Evolutionary conservation across 1,139 yeast genomes (phyloP).

Genomic region (Geotrichum aggregatum): DNA sequence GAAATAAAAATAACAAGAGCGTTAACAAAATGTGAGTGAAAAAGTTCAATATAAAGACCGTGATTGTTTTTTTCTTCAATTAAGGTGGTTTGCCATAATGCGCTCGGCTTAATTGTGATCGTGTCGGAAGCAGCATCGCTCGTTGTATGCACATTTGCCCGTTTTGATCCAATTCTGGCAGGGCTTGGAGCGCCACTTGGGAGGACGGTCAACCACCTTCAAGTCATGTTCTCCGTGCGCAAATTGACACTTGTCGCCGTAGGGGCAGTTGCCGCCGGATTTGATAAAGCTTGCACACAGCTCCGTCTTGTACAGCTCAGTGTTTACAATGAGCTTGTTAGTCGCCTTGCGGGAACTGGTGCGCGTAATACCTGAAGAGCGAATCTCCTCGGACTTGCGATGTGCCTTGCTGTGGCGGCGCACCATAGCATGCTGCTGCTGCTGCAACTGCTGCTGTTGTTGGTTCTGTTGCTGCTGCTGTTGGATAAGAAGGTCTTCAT

Average conservation of each 20-base stretch:
- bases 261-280: constrained; percentile 70
- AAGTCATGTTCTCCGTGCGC: constrained; percentile 85
- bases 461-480: constrained; percentile 7
- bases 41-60: no score
- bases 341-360: constrained; percentile 16
- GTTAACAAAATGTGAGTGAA: no score
- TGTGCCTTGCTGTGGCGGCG: not conserved
- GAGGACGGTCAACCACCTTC: constrained; percentile 66
- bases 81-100: no score
- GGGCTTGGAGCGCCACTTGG: constrained; percentile 87
- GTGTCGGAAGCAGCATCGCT: constrained; percentile 88
- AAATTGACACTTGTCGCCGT: constrained; percentile 88
- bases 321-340: constrained; percentile 47
- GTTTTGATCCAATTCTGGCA: constrained; percentile 83
- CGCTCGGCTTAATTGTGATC: constrained; percentile 22
- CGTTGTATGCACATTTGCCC: constrained; percentile 85
- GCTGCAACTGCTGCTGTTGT: constrained; percentile 6
- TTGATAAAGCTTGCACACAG: constrained; percentile 75
- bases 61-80: no score
- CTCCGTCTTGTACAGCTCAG: constrained; percentile 83
- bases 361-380: not conserved
- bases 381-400: constrained; percentile 6
- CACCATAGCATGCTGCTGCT: not conserved
- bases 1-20: not conserved
- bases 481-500: not conserved